Evolutionary conservation across 495 filamentous ascomycete species (phyloP).

Genomic region (Amorphotheca resinae): DNA sequence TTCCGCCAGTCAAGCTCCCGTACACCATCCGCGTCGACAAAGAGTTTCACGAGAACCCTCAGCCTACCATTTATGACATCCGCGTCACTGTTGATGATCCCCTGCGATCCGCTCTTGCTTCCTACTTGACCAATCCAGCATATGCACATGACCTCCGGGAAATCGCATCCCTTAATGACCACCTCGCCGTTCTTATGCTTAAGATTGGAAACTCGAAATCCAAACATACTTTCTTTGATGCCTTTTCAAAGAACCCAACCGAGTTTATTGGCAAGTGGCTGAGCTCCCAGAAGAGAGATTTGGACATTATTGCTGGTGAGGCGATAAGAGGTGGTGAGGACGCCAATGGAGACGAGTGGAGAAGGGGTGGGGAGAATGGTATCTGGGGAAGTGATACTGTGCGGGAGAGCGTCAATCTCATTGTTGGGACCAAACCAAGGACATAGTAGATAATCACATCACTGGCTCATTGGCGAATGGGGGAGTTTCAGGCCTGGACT

Average conservation of each 20-base stretch:
- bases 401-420: slow-evolving; percentile 41
- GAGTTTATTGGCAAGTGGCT: slow-evolving; percentile 75
- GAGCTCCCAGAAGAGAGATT: slow-evolving; percentile 74
- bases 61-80: slow-evolving; percentile 78
- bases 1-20: slow-evolving; percentile 70
- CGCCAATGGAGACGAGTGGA: slow-evolving; percentile 41
- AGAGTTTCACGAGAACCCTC: slow-evolving; percentile 53
- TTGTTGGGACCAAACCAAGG: slow-evolving; percentile 29
- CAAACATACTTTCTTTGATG: slow-evolving; percentile 71
- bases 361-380: slow-evolving; percentile 36
- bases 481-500: neutral
- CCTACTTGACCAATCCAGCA: slow-evolving; percentile 43
- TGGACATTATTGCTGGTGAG: slow-evolving; percentile 84
- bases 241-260: slow-evolving; percentile 67
- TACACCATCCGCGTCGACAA: slow-evolving; percentile 94
- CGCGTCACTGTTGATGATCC: slow-evolving; percentile 77
- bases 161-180: slow-evolving; percentile 64
- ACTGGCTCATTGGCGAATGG: neutral
- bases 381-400: slow-evolving; percentile 42
- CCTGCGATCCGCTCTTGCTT: slow-evolving; percentile 50
- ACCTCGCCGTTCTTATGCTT: slow-evolving; percentile 68
- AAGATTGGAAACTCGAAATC: slow-evolving; percentile 66
- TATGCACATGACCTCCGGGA: slow-evolving; percentile 53
- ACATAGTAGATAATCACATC: slow-evolving; percentile 9
- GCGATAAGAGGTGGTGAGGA: slow-evolving; percentile 52